Conservation (phyloP, 805 yeast genomes). For the Candida silvatica region DNA sequence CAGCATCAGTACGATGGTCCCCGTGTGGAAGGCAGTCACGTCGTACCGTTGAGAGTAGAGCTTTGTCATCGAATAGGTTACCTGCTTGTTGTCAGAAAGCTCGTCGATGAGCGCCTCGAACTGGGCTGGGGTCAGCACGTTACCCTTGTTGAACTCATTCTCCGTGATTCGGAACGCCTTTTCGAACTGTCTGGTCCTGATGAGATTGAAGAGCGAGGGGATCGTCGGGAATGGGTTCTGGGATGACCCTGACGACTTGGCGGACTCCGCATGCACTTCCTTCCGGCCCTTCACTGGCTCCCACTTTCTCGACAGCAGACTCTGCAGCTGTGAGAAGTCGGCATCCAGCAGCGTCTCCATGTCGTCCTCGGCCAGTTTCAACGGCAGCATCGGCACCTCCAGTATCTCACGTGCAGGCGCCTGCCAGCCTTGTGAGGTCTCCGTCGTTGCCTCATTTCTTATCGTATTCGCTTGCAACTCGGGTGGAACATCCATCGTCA, state of each 20-base stretch:
- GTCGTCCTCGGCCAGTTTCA: too few relatives aligned
- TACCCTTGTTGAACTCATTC: constrained; percentile 3
- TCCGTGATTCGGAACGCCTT: constrained; percentile 5
- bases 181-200: neutral
- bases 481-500: too few relatives aligned
- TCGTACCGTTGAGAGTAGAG: constrained; percentile 13
- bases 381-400: too few relatives aligned
- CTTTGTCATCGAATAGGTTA: constrained; percentile 12
- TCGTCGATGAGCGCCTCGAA: constrained; percentile 16
- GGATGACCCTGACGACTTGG: too few relatives aligned
- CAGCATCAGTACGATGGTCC: constrained; percentile 11
- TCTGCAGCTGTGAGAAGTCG: neutral
- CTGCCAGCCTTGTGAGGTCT: too few relatives aligned
- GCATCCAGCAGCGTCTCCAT: too few relatives aligned
- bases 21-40: constrained; percentile 7
- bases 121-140: constrained; percentile 14
- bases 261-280: too few relatives aligned
- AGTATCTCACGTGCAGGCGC: too few relatives aligned
- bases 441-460: too few relatives aligned
- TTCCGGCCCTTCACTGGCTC: neutral
- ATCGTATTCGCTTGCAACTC: too few relatives aligned
- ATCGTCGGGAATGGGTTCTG: too few relatives aligned
- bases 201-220: neutral
- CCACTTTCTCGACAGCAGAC: neutral
- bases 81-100: constrained; percentile 7